phyloP scores from a whole-genome alignment of 495 filamentous ascomycete genomes.

The Talaromyces ruber region DNA sequence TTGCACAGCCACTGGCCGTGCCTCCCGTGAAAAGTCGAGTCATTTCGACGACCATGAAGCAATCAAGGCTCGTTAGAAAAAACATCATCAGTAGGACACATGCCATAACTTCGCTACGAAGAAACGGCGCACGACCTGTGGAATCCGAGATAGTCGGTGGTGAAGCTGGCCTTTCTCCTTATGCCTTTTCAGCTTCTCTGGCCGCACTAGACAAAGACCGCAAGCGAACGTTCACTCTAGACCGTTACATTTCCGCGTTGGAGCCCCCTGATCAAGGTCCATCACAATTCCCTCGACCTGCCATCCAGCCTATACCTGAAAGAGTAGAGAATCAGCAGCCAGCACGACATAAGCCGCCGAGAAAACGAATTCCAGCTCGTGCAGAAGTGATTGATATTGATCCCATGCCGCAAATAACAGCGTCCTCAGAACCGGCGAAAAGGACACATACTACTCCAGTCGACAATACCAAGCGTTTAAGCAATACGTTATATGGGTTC shows the following conservation, averaged over 20 bases:
- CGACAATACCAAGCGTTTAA: constrained; percentile 13
- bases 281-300: not conserved
- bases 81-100: constrained; percentile 30
- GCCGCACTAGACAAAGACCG: constrained; percentile 18
- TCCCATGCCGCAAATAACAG: not conserved
- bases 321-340: too few relatives aligned
- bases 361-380: not conserved
- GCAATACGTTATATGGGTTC: not conserved
- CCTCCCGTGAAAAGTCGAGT: not conserved
- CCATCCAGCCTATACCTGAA: not conserved
- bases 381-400: not conserved
- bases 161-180: constrained; percentile 9
- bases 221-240: constrained; percentile 21
- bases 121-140: constrained; percentile 28
- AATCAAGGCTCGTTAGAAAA: constrained; percentile 17
- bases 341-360: not conserved
- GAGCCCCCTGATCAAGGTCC: constrained; percentile 10
- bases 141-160: constrained; percentile 25
- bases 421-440: not conserved
- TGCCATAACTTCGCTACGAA: constrained; percentile 24
- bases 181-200: constrained; percentile 22
- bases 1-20: not conserved
- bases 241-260: constrained; percentile 28
- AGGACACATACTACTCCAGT: not conserved
- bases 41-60: not conserved